phyloP scores from a whole-genome alignment of 2,329 filamentous ascomycete species.

The Dothistroma septosporum region DNA sequence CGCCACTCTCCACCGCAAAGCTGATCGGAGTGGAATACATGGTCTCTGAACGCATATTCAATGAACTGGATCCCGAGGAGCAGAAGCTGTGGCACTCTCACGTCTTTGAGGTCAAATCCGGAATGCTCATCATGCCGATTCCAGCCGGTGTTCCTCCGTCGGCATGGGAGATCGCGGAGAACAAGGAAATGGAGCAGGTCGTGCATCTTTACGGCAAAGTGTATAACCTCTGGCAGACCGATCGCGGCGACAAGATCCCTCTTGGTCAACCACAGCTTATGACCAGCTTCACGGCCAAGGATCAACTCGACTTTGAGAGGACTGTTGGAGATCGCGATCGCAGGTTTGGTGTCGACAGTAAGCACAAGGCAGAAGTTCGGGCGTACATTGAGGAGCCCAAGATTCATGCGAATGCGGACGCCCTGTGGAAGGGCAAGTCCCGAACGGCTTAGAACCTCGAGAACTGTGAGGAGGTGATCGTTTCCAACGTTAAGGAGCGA shows the following conservation, averaged over 20 bases:
- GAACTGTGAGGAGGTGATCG: not conserved
- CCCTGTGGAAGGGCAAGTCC: slow-evolving; percentile 40
- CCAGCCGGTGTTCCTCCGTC: slow-evolving; percentile 51
- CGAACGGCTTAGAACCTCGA: not conserved
- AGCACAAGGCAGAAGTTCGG: slow-evolving; percentile 52
- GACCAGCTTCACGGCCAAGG: slow-evolving; percentile 55
- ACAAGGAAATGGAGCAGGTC: slow-evolving; percentile 73
- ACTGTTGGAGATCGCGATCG: slow-evolving; percentile 50
- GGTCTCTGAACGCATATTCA: slow-evolving; percentile 67
- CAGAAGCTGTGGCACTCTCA: slow-evolving; percentile 76
- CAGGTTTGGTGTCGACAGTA: slow-evolving; percentile 51
- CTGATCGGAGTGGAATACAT: slow-evolving; percentile 87
- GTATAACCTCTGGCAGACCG: slow-evolving; percentile 83
- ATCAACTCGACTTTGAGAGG: slow-evolving; percentile 48
- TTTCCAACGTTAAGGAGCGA: not conserved
- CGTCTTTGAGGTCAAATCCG: slow-evolving; percentile 69
- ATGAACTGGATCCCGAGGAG: slow-evolving; percentile 62
- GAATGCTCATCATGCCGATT: slow-evolving; percentile 75
- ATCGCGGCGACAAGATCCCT: slow-evolving; percentile 63
- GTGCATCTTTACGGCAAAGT: slow-evolving; percentile 75
- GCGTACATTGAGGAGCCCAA: slow-evolving; percentile 50
- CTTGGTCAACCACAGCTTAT: slow-evolving; percentile 60
- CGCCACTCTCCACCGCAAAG: slow-evolving; percentile 59
- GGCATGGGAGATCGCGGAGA: slow-evolving; percentile 73
- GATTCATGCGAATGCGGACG: slow-evolving; percentile 48